Percentiles rank a stretch among this genome's conserved stretches.
phyloP scores from a whole-genome alignment of 1,139 yeast genomes.

The Yamadazyma siamensis region DNA sequence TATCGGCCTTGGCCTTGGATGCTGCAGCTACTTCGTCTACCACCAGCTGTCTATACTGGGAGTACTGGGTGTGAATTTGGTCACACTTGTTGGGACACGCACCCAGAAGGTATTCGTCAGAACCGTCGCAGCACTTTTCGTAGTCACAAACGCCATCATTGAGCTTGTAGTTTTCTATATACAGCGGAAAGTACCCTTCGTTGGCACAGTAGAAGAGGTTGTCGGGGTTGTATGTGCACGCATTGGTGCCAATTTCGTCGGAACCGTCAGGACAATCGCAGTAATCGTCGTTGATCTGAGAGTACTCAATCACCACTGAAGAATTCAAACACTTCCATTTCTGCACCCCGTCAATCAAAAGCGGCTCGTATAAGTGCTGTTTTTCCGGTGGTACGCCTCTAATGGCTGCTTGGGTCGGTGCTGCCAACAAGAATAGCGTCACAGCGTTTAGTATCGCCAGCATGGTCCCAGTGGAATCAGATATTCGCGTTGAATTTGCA shows the following conservation, averaged over 20 bases:
- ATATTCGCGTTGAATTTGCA: too few species aligned
- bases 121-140: slow-evolving; percentile 88
- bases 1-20: slow-evolving; percentile 16
- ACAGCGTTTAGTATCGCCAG: too few species aligned
- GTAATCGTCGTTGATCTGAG: slow-evolving; percentile 78
- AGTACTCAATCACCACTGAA: slow-evolving; percentile 52
- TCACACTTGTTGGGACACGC: slow-evolving; percentile 59
- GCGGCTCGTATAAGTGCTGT: slow-evolving; percentile 53
- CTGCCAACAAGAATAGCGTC: too few species aligned
- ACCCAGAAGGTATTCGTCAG: slow-evolving; percentile 62
- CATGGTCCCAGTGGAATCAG: too few species aligned
- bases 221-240: slow-evolving; percentile 50
- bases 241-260: slow-evolving; percentile 95
- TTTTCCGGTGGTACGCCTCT: slow-evolving; percentile 35
- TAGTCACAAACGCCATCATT: slow-evolving; percentile 94
- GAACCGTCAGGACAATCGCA: slow-evolving; percentile 99
- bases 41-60: slow-evolving; percentile 16
- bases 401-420: slow-evolving; percentile 7
- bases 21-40: slow-evolving; percentile 21
- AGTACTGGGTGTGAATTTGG: slow-evolving; percentile 36
- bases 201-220: slow-evolving; percentile 73
- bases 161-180: slow-evolving; percentile 59
- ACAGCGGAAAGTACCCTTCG: slow-evolving; percentile 59
- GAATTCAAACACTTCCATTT: slow-evolving; percentile 77
- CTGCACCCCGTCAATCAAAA: slow-evolving; percentile 22